Percentiles rank a stretch among this genome's conserved stretches.
These are phyloP conservation scores for Aspergillus nomiae DNA, from an alignment of 2,329 filamentous ascomycete genomes.

Conservation along the genomic window DNA sequence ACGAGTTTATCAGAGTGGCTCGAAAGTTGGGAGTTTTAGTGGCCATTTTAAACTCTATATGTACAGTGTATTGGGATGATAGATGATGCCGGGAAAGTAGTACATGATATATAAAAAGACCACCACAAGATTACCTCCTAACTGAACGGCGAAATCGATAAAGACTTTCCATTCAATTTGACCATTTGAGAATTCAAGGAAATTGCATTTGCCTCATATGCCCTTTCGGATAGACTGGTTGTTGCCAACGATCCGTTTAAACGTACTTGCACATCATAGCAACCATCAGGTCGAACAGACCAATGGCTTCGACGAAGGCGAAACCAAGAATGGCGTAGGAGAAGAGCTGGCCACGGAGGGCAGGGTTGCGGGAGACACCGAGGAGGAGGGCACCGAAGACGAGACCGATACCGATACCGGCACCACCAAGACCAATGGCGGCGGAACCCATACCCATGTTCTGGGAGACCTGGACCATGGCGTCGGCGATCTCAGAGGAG, in stretches of 20 bases:
- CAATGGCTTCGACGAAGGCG: slow-evolving; percentile 83
- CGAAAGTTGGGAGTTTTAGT: slow-evolving; percentile 16
- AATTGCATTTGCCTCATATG: slow-evolving; percentile 5
- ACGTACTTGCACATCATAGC: slow-evolving; percentile 92
- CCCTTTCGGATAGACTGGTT: neutral
- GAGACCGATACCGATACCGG: slow-evolving; percentile 93
- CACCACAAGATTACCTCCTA: slow-evolving; percentile 27
- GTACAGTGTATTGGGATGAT: slow-evolving; percentile 31
- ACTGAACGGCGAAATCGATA: neutral
- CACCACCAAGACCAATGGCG: slow-evolving; percentile 89
- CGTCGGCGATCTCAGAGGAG: slow-evolving; percentile 82
- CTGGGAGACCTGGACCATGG: slow-evolving; percentile 88
- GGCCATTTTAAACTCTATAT: slow-evolving; percentile 34
- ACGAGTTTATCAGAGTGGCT: slow-evolving; percentile 3
- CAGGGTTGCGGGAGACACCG: slow-evolving; percentile 90
- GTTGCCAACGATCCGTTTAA: slow-evolving; percentile 26
- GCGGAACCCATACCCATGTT: slow-evolving; percentile 87
- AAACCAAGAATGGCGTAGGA: slow-evolving; percentile 94
- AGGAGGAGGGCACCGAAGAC: slow-evolving; percentile 89
- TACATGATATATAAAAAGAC: slow-evolving; percentile 35
- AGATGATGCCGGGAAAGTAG: slow-evolving; percentile 28
- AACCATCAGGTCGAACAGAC: slow-evolving; percentile 87
- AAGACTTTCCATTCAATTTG: neutral
- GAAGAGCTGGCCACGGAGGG: slow-evolving; percentile 93
- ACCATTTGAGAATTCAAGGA: slow-evolving; percentile 1